Base-by-base conservation (phyloP, 176 grass and related monocot species). In the Hsuehochloa calcarea region DNA sequence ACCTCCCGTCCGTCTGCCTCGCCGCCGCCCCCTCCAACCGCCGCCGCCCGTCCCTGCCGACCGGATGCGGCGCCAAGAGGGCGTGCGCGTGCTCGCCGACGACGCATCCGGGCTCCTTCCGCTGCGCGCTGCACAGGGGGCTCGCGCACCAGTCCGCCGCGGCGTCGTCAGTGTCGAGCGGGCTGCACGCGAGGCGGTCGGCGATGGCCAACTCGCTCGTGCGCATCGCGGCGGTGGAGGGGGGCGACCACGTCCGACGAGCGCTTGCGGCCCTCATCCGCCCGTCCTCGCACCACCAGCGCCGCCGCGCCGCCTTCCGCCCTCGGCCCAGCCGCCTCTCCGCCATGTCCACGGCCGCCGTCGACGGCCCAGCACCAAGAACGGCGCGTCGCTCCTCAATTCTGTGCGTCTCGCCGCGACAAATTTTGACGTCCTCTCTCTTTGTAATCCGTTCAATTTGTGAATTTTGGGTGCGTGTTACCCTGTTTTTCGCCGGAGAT, bases 181-280 rank as follows among this genome's bases (percentile, higher is more conserved):
- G 25, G 83, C 83, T 76, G 85, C 80, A 82, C 0, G 8, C 43
- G 66, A 74, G 92, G 61, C 47, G 84, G 23, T 92, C 90, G 14
- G 84, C 92, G 44, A 91, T 91, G 90, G 61, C 88, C 8, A 94
- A 92, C 68, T 90, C 94, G 23, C 77, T 92, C 47, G 90, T 92
- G 45, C 90, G 90, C 79, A 89, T 89, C 82, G 76, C 76, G 20
- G 59, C 88, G 8, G 92, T 91, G 38, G 90, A 94, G 83, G 94
- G 90, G 26, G 92, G 85, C 6, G 88, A 90, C 26, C 85, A 59
- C 66, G 55, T 97, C 29, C 40, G 83, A 23, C 90, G 94, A 22
- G 85, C 94, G 20, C 83, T 87, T 8, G 80, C 90, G 14, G 72
- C 86, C 9, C 82, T 92, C 49, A 84, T 91, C 82, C 90, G 77